Conservation (phyloP, 1,284 basidiomycete genomes). For the Pseudozyma tsukubaensis region DNA sequence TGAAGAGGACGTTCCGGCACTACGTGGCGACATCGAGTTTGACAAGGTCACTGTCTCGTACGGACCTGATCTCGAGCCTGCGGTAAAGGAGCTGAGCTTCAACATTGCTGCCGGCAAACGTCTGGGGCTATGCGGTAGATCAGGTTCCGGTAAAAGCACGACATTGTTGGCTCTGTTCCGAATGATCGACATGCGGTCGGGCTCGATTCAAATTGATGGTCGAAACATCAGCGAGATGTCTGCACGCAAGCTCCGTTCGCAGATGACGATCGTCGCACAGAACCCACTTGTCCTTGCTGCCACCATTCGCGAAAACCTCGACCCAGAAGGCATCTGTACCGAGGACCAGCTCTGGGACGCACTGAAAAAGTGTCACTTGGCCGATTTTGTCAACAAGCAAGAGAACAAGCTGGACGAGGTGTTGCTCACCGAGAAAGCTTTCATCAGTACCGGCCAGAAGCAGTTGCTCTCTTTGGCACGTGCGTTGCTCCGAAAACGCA, state of each 20-base stretch:
- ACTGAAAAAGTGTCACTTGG: slow-evolving; percentile 55
- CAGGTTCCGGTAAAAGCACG: slow-evolving; percentile 57
- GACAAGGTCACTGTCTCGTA: slow-evolving; percentile 47
- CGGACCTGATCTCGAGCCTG: slow-evolving; percentile 38
- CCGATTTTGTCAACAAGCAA: slow-evolving; percentile 53
- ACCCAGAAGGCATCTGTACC: slow-evolving; percentile 44
- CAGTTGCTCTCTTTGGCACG: slow-evolving; percentile 71
- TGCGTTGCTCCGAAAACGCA: slow-evolving; percentile 72
- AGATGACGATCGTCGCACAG: slow-evolving; percentile 61
- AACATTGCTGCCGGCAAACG: slow-evolving; percentile 38
- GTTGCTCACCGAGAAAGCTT: slow-evolving; percentile 26
- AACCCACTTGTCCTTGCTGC: slow-evolving; percentile 62
- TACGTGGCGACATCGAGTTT: slow-evolving; percentile 42
- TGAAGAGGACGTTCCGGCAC: background rate
- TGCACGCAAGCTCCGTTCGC: slow-evolving; percentile 33
- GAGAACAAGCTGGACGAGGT: slow-evolving; percentile 49
- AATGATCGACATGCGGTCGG: slow-evolving; percentile 52
- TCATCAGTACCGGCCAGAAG: slow-evolving; percentile 59
- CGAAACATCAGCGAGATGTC: slow-evolving; percentile 21
- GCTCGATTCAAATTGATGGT: slow-evolving; percentile 53
- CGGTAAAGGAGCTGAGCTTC: slow-evolving; percentile 51
- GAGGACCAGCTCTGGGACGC: slow-evolving; percentile 65
- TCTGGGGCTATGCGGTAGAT: slow-evolving; percentile 51
- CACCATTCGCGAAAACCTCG: slow-evolving; percentile 63
- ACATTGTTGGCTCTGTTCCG: slow-evolving; percentile 54